These are phyloP conservation scores for Xylaria scruposa DNA, from an alignment of 495 filamentous ascomycete genomes.

Conservation along the genomic window DNA sequence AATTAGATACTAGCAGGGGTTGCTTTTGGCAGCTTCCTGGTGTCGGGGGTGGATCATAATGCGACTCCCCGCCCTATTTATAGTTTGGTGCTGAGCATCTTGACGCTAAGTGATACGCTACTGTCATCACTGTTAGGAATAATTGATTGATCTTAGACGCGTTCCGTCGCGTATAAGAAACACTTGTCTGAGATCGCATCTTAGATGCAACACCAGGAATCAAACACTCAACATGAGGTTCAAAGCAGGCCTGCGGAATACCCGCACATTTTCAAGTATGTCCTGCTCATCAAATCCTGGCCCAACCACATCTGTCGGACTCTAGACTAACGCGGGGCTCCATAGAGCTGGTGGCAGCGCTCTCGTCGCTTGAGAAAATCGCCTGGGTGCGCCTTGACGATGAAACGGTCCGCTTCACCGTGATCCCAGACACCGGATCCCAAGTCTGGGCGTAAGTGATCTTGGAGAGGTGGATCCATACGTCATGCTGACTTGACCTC, in stretches of 20 bases:
- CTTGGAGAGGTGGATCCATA: neutral
- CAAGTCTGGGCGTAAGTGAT: constrained; percentile 93
- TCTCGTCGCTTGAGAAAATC: constrained; percentile 86
- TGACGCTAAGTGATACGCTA: constrained; percentile 5
- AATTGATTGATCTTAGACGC: constrained; percentile 10
- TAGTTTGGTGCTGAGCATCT: neutral
- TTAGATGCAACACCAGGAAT: neutral
- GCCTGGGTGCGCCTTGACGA: constrained; percentile 92
- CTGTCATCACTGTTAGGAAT: neutral
- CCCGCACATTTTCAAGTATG: constrained; percentile 77
- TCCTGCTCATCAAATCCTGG: neutral
- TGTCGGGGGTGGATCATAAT: neutral
- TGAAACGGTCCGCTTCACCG: constrained; percentile 87
- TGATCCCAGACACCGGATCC: constrained; percentile 89
- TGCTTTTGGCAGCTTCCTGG: constrained; percentile 1
- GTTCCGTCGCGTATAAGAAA: neutral
- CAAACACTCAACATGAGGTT: constrained; percentile 69
- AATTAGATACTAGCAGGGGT: constrained; percentile 21
- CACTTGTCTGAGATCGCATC: neutral
- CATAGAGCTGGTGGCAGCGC: constrained; percentile 81
- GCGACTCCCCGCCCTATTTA: constrained; percentile 15
- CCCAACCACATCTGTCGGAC: neutral
- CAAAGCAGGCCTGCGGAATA: constrained; percentile 78
- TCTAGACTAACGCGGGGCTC: constrained; percentile 23
- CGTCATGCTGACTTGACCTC: neutral